phyloP scores from a whole-genome alignment of 805 yeast genomes.

The Candida ponderosae region DNA sequence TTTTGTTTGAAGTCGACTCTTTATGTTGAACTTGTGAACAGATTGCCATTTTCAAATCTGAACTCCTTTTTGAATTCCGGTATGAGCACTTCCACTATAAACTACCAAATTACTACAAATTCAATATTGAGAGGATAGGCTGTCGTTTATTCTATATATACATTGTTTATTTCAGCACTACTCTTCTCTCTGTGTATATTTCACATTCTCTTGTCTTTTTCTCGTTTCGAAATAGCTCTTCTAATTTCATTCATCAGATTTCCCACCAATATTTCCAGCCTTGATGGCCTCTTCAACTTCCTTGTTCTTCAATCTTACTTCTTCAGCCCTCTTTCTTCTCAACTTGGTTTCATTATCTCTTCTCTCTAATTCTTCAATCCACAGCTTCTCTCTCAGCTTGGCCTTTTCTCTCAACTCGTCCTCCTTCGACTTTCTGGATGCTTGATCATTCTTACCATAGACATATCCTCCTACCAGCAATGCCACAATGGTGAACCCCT shows the following conservation, averaged over 20 bases:
- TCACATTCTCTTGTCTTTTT: no score
- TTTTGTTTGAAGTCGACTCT: not conserved
- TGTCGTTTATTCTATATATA: no score
- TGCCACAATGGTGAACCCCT: constrained; percentile 76
- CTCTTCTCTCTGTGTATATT: no score
- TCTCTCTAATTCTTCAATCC: constrained; percentile 89
- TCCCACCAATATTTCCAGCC: not conserved
- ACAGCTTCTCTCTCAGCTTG: constrained; percentile 70
- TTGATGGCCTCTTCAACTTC: constrained; percentile 24
- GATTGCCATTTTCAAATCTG: no score
- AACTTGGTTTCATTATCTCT: constrained; percentile 68
- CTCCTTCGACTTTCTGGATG: constrained; percentile 45
- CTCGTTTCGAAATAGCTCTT: no score
- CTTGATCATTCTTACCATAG: constrained; percentile 45
- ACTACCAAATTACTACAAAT: no score
- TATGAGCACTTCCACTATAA: no score
- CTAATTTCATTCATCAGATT: not conserved
- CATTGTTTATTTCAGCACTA: no score
- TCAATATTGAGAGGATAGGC: no score
- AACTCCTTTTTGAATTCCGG: no score
- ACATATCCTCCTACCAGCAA: constrained; percentile 71
- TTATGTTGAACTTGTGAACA: no score
- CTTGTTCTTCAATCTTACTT: constrained; percentile 37
- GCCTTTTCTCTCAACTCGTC: constrained; percentile 72
- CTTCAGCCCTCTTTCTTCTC: constrained; percentile 60